Conservation (phyloP, 169 alveolate species). For the Fabrea salina region DNA sequence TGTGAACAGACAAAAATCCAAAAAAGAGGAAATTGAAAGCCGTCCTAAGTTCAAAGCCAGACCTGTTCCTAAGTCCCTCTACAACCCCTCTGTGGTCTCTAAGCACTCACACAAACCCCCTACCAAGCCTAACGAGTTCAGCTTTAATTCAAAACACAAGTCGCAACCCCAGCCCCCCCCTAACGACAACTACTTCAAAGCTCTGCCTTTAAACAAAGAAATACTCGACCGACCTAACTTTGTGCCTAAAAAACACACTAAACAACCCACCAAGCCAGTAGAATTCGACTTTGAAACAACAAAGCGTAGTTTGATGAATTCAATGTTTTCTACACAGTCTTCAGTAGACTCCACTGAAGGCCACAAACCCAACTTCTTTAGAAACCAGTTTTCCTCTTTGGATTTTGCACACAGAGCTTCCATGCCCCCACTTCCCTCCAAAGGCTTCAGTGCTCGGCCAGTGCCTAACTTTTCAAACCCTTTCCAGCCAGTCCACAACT, state of each 20-base stretch:
- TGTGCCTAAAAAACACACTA: neutral
- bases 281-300: neutral
- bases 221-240: neutral
- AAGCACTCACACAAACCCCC: neutral
- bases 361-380: too few relatives aligned
- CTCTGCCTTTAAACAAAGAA: neutral
- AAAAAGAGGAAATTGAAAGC: neutral
- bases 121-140: slow-evolving; percentile 3
- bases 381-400: too few relatives aligned
- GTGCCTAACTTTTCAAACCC: slow-evolving; percentile 6
- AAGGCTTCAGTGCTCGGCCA: neutral
- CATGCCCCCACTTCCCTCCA: too few relatives aligned
- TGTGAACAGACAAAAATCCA: too few relatives aligned
- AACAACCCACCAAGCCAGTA: neutral
- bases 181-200: neutral
- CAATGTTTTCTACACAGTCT: too few relatives aligned
- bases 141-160: neutral
- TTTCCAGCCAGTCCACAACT: neutral
- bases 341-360: too few relatives aligned
- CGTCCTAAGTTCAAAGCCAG: slow-evolving; percentile 20
- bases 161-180: neutral
- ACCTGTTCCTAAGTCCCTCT: slow-evolving; percentile 3
- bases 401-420: too few relatives aligned
- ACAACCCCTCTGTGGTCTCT: neutral
- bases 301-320: too few relatives aligned